Conservation (phyloP, 192 early-diverging fungal species). For the Coemansia sp. region DNA sequence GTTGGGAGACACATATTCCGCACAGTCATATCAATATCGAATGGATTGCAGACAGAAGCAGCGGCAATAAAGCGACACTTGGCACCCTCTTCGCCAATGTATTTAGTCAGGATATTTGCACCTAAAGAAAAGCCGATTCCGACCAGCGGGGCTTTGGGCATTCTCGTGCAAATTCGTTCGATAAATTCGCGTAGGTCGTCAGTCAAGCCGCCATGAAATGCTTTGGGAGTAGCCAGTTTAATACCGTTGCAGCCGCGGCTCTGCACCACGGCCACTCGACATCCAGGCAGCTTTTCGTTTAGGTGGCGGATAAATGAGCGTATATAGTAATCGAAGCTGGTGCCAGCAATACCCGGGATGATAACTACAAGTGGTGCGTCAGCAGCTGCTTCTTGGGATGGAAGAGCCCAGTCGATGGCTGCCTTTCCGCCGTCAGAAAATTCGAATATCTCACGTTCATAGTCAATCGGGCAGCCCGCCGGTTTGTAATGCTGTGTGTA, state of each 20-base stretch:
- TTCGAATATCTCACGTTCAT: conserved; percentile 49
- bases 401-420: conserved; percentile 46
- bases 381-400: conserved; percentile 5
- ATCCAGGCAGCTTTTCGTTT: conserved; percentile 57
- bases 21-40: conserved; percentile 65
- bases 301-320: conserved; percentile 42
- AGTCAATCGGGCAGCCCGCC: conserved; percentile 38
- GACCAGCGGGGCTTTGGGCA: conserved; percentile 68
- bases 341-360: conserved; percentile 44
- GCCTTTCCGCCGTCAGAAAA: conserved; percentile 50
- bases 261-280: conserved; percentile 81
- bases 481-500: conserved; percentile 54
- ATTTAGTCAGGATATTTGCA: conserved; percentile 90
- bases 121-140: conserved; percentile 91
- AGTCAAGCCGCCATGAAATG: conserved; percentile 80
- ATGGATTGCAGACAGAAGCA: conserved; percentile 84
- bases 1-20: conserved; percentile 54
- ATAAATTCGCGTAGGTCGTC: conserved; percentile 66
- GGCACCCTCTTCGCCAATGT: conserved; percentile 77
- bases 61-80: conserved; percentile 74
- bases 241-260: conserved; percentile 83
- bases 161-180: conserved; percentile 35
- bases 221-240: conserved; percentile 67
- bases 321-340: conserved; percentile 49
- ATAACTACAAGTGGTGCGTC: conserved; percentile 39